A percentile compares a stretch with the other conserved stretches of the same genome.
phyloP scores from a whole-genome alignment of 179 eudicot species.

The Spinacia oleracea region DNA sequence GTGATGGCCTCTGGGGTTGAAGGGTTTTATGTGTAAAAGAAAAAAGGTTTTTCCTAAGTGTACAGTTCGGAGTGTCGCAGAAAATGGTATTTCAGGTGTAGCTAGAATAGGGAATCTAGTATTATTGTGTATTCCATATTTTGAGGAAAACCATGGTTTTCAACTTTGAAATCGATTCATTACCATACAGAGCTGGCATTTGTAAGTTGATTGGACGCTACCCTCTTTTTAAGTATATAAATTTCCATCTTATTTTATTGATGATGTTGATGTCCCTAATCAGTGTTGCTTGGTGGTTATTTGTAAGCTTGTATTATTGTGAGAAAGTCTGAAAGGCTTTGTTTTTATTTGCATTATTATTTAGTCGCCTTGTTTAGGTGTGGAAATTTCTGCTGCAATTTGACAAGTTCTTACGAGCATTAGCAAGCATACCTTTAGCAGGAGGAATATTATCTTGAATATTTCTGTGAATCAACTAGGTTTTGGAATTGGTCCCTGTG shows the following conservation, averaged over 20 bases:
- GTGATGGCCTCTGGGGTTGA: constrained; percentile 48
- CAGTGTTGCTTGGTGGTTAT: neutral
- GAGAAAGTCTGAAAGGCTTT: neutral
- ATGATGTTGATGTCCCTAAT: constrained; percentile 11
- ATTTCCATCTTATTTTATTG: constrained; percentile 16
- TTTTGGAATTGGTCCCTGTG: neutral
- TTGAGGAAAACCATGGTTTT: constrained; percentile 36
- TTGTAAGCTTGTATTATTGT: neutral
- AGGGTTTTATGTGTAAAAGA: constrained; percentile 29
- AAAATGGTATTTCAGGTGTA: constrained; percentile 27
- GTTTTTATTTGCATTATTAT: constrained; percentile 1
- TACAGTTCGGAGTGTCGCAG: constrained; percentile 34
- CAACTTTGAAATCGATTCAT: constrained; percentile 44
- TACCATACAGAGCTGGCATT: constrained; percentile 35
- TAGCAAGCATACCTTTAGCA: neutral
- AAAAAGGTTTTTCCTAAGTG: constrained; percentile 27
- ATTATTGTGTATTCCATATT: constrained; percentile 32
- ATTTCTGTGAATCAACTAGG: neutral
- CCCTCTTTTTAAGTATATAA: constrained; percentile 31
- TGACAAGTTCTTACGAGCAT: constrained; percentile 5
- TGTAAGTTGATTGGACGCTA: constrained; percentile 33
- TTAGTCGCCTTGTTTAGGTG: neutral
- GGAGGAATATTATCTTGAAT: neutral
- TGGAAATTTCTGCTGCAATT: constrained; percentile 6
- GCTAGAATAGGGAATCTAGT: constrained; percentile 33